phyloP scores from a whole-genome alignment of 208 protist species.

The Sergeia podlipaevii region DNA sequence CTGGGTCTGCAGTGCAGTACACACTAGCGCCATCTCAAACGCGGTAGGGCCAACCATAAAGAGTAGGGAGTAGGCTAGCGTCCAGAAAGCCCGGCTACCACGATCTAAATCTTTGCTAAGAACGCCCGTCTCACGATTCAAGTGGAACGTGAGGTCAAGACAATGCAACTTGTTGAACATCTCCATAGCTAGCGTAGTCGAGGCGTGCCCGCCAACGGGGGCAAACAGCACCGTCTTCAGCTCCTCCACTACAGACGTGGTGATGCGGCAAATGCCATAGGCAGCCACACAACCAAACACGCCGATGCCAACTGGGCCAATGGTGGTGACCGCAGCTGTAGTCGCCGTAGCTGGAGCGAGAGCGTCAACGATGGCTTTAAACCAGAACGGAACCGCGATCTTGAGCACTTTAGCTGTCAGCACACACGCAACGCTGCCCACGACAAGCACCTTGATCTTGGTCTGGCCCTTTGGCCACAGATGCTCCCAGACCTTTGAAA shows the following conservation, averaged over 20 bases:
- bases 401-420: conserved; percentile 77
- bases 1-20: conserved; percentile 76
- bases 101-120: conserved; percentile 91
- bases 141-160: conserved; percentile 86
- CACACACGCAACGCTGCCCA: conserved; percentile 72
- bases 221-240: conserved; percentile 90
- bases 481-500: conserved; percentile 69
- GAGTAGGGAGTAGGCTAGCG: conserved; percentile 80
- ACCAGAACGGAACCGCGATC: conserved; percentile 90
- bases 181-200: conserved; percentile 81
- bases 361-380: conserved; percentile 84
- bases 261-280: conserved; percentile 81
- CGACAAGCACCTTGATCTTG: conserved; percentile 66
- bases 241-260: conserved; percentile 77
- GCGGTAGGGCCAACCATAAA: conserved; percentile 92
- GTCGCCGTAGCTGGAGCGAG: conserved; percentile 47
- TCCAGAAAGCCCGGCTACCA: conserved; percentile 90
- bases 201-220: conserved; percentile 80
- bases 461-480: conserved; percentile 76
- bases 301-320: conserved; percentile 58
- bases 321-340: conserved; percentile 18
- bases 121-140: conserved; percentile 89
- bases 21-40: conserved; percentile 93
- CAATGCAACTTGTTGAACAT: conserved; percentile 87
- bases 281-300: conserved; percentile 82